Base-by-base conservation (phyloP, 2,329 filamentous ascomycete species). In the Zasmidium cellare region DNA sequence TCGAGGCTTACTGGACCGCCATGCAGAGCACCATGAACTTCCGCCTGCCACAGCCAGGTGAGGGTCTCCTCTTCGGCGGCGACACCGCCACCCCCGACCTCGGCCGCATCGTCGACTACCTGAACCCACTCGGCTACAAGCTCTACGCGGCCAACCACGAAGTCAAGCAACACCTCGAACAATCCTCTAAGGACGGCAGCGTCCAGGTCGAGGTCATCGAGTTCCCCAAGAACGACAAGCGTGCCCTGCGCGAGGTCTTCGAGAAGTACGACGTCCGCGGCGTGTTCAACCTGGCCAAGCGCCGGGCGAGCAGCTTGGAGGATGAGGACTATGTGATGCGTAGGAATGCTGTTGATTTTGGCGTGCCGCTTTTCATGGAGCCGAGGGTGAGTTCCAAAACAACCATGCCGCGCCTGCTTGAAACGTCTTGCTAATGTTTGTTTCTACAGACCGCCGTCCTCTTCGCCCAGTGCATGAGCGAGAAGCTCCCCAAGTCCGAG, bases 21-120 rank as follows among this genome's bases (percentile, higher is more conserved):
- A 82, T 96, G 61, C 94, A 99, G 79, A 94, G 91, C 19, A 93
- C 91, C 69, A 99, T 97, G 93, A 99, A 97, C 86, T 97, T 97
- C 90, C 91, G 92, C 68, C 85, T 97, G 71, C 94, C 94, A 46
- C 88, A 96, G 76, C 90, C 92, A 53, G 94, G 94, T 65, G 92
- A 97, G 82, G 93, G 94, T 79, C 87, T 99, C 58, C 87, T 99
- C 53, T 91, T 99, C 65, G 94, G 94, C 64, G 94, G 94, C 68
- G 91, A 97, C 74, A 79, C 86, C 60, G 82, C 80, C 66, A 88
- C 87, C 59, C 86, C 86, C 22, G 81, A 85, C 76, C 83, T 99
- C 57, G 84, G 87, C 59, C 84, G 85, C 71, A 88, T 97, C 59
- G 90, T 94, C 64, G 87, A 96, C 76, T 93, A 91, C 78, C 81